Base-by-base conservation (phyloP, 805 yeast genomes). In the Candida manassasensis region DNA sequence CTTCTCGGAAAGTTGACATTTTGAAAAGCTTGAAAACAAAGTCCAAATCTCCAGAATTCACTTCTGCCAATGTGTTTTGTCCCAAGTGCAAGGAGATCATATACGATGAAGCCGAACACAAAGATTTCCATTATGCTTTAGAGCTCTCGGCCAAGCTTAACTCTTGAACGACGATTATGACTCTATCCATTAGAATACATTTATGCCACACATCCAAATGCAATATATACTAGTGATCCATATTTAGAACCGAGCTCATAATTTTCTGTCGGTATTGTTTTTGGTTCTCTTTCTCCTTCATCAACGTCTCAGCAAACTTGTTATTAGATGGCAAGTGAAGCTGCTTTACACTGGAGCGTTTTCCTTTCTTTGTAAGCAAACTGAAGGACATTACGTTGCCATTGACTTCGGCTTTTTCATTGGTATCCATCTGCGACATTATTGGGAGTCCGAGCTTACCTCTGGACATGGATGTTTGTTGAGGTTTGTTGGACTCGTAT, bases 191-290 rank as follows among this genome's bases (percentile, higher is more conserved):
- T 9, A 17, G 12, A 27, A 26, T n/a, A 8, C 7, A 8, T 27
- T 13, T 7, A 27, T 27, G 15, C 11, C 10, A 21, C 10, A 21
- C 9, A 21, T 11, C 9, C 25, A 21, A 21, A 11, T 26, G 14
- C 14, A 11, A 11, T 26, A 29, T n/a, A 7, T 29, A 29, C n/a
- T 30, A 40, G 7, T 26, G 21, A 17, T 60, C 64, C 65, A 64
- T 63, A 19, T 64, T 60, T 27, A 73, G 48, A 16, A 81, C 83
- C 38, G 77, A 67, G 26, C 67, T 66, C 54, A 78, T 75, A 38
- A 83, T 73, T 46, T 69, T 63, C 41, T 75, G 75, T 36, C 76
- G 70, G 53, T 81, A 82, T 27, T 63, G 61, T 41, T 64, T 64
- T 40, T 71, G 63, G 40, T 68, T 66, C 35, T 66, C 73, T 35